Evolutionary conservation across 2,329 filamentous ascomycete species (phyloP).

Genomic region (Fusarium camptoceras): DNA sequence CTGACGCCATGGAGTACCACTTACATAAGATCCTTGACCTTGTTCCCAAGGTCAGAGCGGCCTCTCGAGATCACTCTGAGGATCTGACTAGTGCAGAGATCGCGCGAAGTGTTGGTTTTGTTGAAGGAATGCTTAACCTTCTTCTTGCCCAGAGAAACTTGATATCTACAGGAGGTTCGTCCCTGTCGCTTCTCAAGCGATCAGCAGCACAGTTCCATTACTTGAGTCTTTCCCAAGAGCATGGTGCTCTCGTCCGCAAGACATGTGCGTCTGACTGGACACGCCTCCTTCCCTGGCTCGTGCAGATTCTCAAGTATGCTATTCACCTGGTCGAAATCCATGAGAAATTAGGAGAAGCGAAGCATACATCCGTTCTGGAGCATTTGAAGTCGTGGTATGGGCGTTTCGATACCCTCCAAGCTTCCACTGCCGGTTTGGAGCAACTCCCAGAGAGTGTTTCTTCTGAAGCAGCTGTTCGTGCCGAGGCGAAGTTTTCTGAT

Average conservation of each 20-base stretch:
- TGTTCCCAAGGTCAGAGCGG: conserved; percentile 73
- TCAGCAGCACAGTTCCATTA: conserved; percentile 53
- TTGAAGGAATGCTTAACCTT: conserved; percentile 86
- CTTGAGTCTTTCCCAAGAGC: conserved; percentile 48
- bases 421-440: conserved; percentile 57
- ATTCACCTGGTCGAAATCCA: conserved; percentile 74
- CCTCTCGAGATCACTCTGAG: conserved; percentile 79
- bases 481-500: conserved; percentile 52
- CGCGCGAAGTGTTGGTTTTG: conserved; percentile 79
- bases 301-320: conserved; percentile 73
- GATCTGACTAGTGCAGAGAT: conserved; percentile 87
- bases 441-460: conserved; percentile 64
- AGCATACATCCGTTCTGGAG: conserved; percentile 59
- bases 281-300: conserved; percentile 68
- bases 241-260: conserved; percentile 39
- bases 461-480: conserved; percentile 51
- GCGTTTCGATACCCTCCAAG: conserved; percentile 58
- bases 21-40: conserved; percentile 84
- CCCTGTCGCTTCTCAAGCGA: conserved; percentile 55
- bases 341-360: conserved; percentile 68
- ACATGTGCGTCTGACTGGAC: conserved; percentile 41
- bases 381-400: conserved; percentile 64
- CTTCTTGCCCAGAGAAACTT: conserved; percentile 69
- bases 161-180: conserved; percentile 56
- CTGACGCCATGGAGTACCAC: conserved; percentile 70